Conservation (phyloP, 371 early-diverging fungal species). For the Rhizopus sp. region DNA sequence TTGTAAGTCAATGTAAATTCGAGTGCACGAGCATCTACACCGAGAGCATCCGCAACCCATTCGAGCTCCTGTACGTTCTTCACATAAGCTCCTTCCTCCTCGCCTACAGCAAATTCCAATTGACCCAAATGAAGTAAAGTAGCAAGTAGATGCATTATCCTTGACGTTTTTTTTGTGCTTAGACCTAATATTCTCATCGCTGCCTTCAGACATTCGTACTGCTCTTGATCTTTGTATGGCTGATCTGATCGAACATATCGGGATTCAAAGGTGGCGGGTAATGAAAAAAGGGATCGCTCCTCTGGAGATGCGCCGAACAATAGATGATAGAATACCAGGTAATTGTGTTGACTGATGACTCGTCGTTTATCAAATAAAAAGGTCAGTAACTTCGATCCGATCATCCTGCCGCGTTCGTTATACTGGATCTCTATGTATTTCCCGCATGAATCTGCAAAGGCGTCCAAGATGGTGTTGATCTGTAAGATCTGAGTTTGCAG, state of each 20-base stretch:
- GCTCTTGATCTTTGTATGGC: not conserved
- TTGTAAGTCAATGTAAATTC: slow-evolving; percentile 83
- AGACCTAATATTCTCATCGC: slow-evolving; percentile 79
- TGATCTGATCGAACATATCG: not conserved
- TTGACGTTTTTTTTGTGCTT: slow-evolving; percentile 68
- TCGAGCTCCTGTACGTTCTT: slow-evolving; percentile 68
- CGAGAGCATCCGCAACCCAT: slow-evolving; percentile 78
- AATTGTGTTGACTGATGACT: slow-evolving; percentile 76
- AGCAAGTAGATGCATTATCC: slow-evolving; percentile 81
- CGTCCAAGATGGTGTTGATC: slow-evolving; percentile 58
- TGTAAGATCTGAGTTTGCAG: slow-evolving; percentile 44
- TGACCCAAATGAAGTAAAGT: slow-evolving; percentile 89
- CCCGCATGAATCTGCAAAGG: slow-evolving; percentile 89
- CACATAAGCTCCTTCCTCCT: slow-evolving; percentile 63
- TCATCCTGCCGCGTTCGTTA: slow-evolving; percentile 77
- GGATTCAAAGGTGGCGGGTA: not conserved
- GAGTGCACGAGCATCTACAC: slow-evolving; percentile 73
- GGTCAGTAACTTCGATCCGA: slow-evolving; percentile 81
- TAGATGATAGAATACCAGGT: slow-evolving; percentile 90
- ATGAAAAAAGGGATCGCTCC: slow-evolving; percentile 14
- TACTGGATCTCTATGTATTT: slow-evolving; percentile 91
- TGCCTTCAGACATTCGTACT: slow-evolving; percentile 4
- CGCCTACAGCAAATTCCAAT: slow-evolving; percentile 67
- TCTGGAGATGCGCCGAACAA: slow-evolving; percentile 37
- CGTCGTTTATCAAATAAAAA: slow-evolving; percentile 85